Conservation (phyloP, 768 basidiomycete genomes). For the Amanita pallidorosea region DNA sequence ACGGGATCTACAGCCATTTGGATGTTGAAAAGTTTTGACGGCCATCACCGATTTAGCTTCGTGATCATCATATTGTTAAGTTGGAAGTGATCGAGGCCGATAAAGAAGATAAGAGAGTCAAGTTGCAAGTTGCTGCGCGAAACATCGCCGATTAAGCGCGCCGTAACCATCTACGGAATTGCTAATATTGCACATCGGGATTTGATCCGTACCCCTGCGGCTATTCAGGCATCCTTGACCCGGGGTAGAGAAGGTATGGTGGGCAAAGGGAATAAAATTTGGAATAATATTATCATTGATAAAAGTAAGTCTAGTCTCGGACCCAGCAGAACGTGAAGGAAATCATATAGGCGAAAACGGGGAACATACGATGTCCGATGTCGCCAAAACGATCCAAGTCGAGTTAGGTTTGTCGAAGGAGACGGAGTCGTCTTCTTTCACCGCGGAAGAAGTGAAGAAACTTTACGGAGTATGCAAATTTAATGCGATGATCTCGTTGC, state of each 20-base stretch:
- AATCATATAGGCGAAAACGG: conserved; percentile 45
- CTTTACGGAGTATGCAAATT: conserved; percentile 21
- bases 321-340: conserved; percentile 31
- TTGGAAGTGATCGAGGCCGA: conserved; percentile 35
- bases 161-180: conserved; percentile 48
- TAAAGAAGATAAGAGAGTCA: conserved; percentile 24
- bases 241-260: conserved; percentile 45
- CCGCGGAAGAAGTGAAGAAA: conserved; percentile 25
- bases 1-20: conserved; percentile 38
- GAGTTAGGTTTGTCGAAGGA: conserved; percentile 24
- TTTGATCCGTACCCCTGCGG: conserved; percentile 39
- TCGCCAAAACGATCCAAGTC: conserved; percentile 27
- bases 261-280: conserved; percentile 45
- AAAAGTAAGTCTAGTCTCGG: conserved; percentile 27
- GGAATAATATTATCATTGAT: conserved; percentile 42
- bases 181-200: conserved; percentile 40
- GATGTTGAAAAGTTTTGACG: conserved; percentile 32
- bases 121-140: background rate
- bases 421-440: conserved; percentile 34
- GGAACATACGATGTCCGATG: conserved; percentile 32
- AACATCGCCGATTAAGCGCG: background rate
- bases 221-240: conserved; percentile 32
- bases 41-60: conserved; percentile 30
- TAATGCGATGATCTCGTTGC: conserved; percentile 22
- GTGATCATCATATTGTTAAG: conserved; percentile 34